These are phyloP conservation scores for Schizosaccharomyces japonicus DNA, from an alignment of 805 yeast genomes.

Conservation along the genomic window DNA sequence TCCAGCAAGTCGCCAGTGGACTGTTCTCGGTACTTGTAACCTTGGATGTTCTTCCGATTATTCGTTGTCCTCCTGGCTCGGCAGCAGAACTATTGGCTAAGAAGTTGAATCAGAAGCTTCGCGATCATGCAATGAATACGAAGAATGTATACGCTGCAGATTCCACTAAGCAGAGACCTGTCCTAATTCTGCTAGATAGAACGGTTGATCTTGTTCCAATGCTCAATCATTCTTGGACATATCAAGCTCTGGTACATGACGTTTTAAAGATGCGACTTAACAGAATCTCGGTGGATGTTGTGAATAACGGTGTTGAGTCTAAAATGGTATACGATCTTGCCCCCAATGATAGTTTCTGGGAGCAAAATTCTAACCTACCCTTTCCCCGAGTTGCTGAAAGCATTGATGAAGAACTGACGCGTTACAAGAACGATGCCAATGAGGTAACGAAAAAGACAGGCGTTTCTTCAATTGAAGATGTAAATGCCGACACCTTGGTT, in stretches of 20 bases:
- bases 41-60: conserved; percentile 45
- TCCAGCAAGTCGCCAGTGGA: conserved; percentile 55
- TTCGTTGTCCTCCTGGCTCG: conserved; percentile 75
- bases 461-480: conserved; percentile 45
- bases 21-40: conserved; percentile 40
- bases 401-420: conserved; percentile 60
- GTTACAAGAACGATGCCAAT: conserved; percentile 68
- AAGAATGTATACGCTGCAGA: conserved; percentile 14
- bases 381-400: conserved; percentile 98
- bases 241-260: conserved; percentile 87
- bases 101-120: conserved; percentile 54
- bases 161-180: conserved; percentile 25
- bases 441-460: conserved; percentile 62
- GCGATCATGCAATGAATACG: conserved; percentile 66
- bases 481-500: conserved; percentile 22
- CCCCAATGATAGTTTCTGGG: conserved; percentile 80
- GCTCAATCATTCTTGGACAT: conserved; percentile 95
- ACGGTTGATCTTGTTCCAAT: conserved; percentile 74
- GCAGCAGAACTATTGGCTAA: conserved; percentile 89
- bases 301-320: conserved; percentile 15
- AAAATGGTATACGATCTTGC: conserved; percentile 61
- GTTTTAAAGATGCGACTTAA: conserved; percentile 64
- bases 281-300: conserved; percentile 38
- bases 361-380: conserved; percentile 56
- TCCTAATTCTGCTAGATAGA: conserved; percentile 64